A percentile compares a stretch with the other conserved stretches of the same genome.
phyloP scores from a whole-genome alignment of 2,329 filamentous ascomycete species.

The Ophiostoma quercus region DNA sequence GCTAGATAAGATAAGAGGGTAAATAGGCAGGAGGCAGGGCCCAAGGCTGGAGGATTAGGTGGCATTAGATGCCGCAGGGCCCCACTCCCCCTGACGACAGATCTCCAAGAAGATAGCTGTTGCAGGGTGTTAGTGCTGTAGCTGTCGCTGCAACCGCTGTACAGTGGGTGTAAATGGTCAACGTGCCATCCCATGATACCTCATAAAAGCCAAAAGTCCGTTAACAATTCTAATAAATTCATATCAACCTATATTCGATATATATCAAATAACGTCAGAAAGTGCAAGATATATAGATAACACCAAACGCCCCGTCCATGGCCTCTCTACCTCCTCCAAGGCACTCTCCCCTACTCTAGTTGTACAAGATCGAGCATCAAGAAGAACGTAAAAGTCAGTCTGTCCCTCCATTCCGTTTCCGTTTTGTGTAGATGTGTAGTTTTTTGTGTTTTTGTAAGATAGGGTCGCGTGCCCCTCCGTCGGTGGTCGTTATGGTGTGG shows the following conservation, averaged over 20 bases:
- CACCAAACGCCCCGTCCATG: conserved; percentile 26
- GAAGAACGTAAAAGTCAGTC: conserved; percentile 16
- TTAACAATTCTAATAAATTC: background rate
- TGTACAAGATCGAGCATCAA: conserved; percentile 22
- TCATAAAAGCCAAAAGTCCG: too few species aligned
- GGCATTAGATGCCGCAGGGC: background rate
- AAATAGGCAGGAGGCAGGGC: background rate
- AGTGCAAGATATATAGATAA: conserved; percentile 11
- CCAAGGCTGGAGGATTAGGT: conserved; percentile 1
- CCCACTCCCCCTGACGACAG: conserved; percentile 13
- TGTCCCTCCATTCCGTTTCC: conserved; percentile 16
- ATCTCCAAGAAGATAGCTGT: background rate
- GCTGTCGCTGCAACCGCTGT: background rate
- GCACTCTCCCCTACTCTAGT: conserved; percentile 23
- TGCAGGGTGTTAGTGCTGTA: background rate
- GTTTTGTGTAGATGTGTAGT: conserved; percentile 11
- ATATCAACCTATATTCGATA: background rate
- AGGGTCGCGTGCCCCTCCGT: conserved; percentile 17
- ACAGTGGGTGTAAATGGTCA: too few species aligned
- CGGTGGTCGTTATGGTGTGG: conserved; percentile 17
- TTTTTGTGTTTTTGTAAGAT: background rate
- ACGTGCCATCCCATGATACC: too few species aligned
- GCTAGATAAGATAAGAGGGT: background rate
- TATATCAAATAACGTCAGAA: background rate
- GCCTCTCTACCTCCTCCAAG: conserved; percentile 26